A percentile compares a stretch with the other conserved stretches of the same genome.
Conservation (phyloP, 1,139 yeast species). For the Debaryomyces sp. region DNA sequence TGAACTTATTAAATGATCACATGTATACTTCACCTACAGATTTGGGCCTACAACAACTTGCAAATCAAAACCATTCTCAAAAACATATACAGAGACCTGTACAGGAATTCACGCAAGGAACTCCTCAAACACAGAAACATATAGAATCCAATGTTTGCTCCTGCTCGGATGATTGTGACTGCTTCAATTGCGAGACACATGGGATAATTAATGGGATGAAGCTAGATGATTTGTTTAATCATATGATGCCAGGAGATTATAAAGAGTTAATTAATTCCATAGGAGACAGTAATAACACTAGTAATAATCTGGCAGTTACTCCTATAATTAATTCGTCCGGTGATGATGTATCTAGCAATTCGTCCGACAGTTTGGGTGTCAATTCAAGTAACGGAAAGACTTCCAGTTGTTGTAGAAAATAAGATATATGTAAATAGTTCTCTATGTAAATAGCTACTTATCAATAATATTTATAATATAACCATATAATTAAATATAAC, state of each 20-base stretch:
- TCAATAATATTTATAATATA: neutral
- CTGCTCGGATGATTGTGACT: conserved; percentile 52
- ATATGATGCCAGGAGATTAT: conserved; percentile 1
- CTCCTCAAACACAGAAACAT: neutral
- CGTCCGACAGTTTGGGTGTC: neutral
- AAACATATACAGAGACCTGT: neutral
- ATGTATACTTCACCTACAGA: neutral
- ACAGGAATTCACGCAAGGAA: neutral
- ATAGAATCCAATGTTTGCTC: conserved; percentile 26
- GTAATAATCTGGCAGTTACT: neutral
- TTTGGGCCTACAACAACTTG: neutral
- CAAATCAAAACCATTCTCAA: neutral
- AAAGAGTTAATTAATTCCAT: conserved; percentile 2
- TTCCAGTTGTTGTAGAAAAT: neutral
- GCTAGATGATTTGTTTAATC: conserved; percentile 38
- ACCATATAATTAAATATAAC: neutral
- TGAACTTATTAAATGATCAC: neutral
- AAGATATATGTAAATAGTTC: neutral
- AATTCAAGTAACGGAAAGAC: neutral
- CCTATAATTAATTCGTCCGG: neutral
- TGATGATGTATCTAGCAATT: neutral
- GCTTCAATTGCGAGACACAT: conserved; percentile 56
- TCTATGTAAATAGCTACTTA: neutral
- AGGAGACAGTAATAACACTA: neutral
- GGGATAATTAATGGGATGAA: conserved; percentile 55